These are phyloP conservation scores for Gonium pectorale DNA, from an alignment of 139 green algal genomes.

Conservation along the genomic window DNA sequence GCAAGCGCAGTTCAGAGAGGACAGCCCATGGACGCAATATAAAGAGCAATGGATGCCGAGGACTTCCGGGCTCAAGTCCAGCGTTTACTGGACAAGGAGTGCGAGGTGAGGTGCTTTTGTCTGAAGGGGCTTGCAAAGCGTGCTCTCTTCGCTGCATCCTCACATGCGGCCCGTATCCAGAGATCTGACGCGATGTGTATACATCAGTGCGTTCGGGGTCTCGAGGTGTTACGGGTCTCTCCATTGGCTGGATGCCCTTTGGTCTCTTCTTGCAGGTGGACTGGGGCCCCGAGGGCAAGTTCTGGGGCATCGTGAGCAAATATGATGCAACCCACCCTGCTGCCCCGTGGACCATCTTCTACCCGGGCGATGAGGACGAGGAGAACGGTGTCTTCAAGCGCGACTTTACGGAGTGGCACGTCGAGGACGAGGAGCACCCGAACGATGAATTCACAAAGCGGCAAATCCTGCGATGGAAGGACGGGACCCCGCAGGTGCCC, in stretches of 20 bases:
- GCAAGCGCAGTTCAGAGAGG: too few species aligned
- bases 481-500: not conserved
- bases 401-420: conserved; percentile 30
- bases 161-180: too few species aligned
- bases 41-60: conserved; percentile 9
- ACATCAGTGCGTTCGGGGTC: too few species aligned
- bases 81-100: conserved; percentile 18
- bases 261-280: conserved; percentile 13
- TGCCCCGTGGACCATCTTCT: conserved; percentile 34
- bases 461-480: not conserved
- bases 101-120: not conserved
- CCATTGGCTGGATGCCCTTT: too few species aligned
- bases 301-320: conserved; percentile 37
- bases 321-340: conserved; percentile 15
- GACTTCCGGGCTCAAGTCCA: conserved; percentile 5
- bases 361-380: conserved; percentile 28
- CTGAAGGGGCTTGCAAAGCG: too few species aligned
- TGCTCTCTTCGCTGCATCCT: too few species aligned
- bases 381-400: conserved; percentile 7
- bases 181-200: too few species aligned
- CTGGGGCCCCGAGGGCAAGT: conserved; percentile 33
- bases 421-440: conserved; percentile 28
- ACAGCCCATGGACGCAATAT: too few species aligned
- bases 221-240: too few species aligned
- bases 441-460: conserved; percentile 14